phyloP scores from a whole-genome alignment of 2,329 filamentous ascomycete genomes.

The Myriosclerotinia duriaeana region DNA sequence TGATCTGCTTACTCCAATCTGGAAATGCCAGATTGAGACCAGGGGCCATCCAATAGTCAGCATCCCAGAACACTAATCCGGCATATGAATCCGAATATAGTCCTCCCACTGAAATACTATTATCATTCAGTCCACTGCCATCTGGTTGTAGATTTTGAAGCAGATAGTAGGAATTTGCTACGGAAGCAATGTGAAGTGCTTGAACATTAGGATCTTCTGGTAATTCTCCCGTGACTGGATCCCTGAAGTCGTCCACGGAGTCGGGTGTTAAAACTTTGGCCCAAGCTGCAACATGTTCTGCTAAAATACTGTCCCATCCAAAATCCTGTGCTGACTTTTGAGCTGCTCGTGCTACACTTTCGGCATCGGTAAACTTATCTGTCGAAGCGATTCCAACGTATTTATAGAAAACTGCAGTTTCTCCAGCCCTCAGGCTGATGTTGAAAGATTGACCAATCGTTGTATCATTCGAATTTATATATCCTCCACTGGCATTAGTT shows the following conservation, averaged over 20 bases:
- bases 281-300: conserved; percentile 63
- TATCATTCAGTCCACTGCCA: conserved; percentile 55
- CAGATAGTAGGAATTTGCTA: conserved; percentile 57
- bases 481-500: conserved; percentile 38
- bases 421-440: conserved; percentile 52
- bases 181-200: conserved; percentile 51
- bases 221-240: conserved; percentile 56
- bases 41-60: conserved; percentile 48
- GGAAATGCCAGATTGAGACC: conserved; percentile 64
- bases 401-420: conserved; percentile 59
- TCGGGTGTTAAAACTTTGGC: conserved; percentile 57
- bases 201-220: conserved; percentile 59
- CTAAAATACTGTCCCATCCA: conserved; percentile 57
- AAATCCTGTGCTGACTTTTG: conserved; percentile 49
- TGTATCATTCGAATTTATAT: conserved; percentile 57
- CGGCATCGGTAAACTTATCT: conserved; percentile 63
- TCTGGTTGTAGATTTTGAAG: conserved; percentile 51
- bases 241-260: conserved; percentile 62
- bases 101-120: conserved; percentile 68
- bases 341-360: conserved; percentile 54
- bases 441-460: conserved; percentile 63
- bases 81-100: conserved; percentile 66
- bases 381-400: conserved; percentile 67
- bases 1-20: conserved; percentile 59
- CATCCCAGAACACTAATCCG: conserved; percentile 50